Evolutionary conservation across 2,329 filamentous ascomycete genomes (phyloP).

Genomic region (Elsinoe ampelina): DNA sequence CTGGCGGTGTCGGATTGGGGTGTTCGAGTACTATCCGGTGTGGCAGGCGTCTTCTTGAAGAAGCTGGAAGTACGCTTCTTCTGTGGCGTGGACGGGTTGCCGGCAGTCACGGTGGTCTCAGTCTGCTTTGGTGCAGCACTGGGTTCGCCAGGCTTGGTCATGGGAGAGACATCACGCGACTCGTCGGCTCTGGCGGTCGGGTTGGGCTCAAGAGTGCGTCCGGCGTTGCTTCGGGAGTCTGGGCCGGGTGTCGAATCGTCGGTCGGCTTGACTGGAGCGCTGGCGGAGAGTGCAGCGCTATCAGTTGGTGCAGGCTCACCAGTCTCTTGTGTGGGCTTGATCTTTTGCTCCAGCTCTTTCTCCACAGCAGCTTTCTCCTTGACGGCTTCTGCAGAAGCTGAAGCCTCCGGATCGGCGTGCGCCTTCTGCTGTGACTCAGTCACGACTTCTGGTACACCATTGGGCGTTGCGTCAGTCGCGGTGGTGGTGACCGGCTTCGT

Average conservation of each 20-base stretch:
- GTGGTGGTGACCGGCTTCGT: background rate
- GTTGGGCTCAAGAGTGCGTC: conserved; percentile 10
- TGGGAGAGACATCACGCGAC: conserved; percentile 35
- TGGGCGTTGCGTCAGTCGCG: conserved; percentile 22
- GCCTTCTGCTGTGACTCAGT: conserved; percentile 63
- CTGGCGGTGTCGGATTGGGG: conserved; percentile 21
- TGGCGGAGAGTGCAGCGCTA: conserved; percentile 29
- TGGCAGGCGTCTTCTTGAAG: conserved; percentile 16
- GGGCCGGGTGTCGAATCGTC: conserved; percentile 20
- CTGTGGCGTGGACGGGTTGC: conserved; percentile 13
- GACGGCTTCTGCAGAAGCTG: conserved; percentile 49
- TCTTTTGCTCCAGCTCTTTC: conserved; percentile 60
- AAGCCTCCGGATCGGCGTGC: conserved; percentile 54
- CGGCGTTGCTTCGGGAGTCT: conserved; percentile 11
- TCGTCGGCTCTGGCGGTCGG: conserved; percentile 19
- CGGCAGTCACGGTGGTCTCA: conserved; percentile 25
- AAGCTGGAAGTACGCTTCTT: conserved; percentile 15
- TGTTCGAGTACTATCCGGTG: conserved; percentile 10
- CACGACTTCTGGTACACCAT: conserved; percentile 51
- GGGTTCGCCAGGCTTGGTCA: conserved; percentile 24
- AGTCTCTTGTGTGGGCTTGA: conserved; percentile 31
- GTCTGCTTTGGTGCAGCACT: conserved; percentile 14
- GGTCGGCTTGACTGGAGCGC: conserved; percentile 22
- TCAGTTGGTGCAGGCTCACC: conserved; percentile 38
- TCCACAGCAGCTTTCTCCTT: conserved; percentile 44